Percentiles rank a stretch among this genome's conserved stretches.
Evolutionary conservation across 768 basidiomycete genomes (phyloP).

Genomic region (Lentinula raphanica): DNA sequence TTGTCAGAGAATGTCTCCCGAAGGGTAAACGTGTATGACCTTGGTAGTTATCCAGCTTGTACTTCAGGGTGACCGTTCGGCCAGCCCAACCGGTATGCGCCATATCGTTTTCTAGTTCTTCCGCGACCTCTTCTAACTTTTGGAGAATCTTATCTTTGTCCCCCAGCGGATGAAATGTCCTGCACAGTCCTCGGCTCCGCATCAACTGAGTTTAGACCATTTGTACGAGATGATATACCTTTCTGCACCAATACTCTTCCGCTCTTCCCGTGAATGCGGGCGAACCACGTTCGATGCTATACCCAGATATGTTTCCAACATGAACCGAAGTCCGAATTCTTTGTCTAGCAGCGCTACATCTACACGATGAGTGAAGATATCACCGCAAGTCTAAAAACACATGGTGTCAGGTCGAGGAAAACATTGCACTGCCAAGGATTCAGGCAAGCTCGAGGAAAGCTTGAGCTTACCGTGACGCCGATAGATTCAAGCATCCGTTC

Average conservation of each 20-base stretch:
- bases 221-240: conserved; percentile 37
- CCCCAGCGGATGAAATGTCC: conserved; percentile 70
- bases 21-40: conserved; percentile 30
- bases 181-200: conserved; percentile 21
- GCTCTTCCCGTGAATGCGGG: conserved; percentile 70
- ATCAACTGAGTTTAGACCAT: too few species aligned
- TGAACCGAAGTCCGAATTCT: conserved; percentile 70
- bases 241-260: conserved; percentile 92
- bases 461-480: conserved; percentile 64
- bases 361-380: conserved; percentile 74
- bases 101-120: conserved; percentile 80
- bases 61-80: conserved; percentile 86
- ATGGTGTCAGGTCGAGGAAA: neutral
- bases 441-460: too few species aligned
- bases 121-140: conserved; percentile 77
- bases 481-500: conserved; percentile 84
- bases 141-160: conserved; percentile 63
- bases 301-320: conserved; percentile 80
- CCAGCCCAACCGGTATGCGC: conserved; percentile 75
- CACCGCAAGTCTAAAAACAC: conserved; percentile 71
- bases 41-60: conserved; percentile 88
- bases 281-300: conserved; percentile 80
- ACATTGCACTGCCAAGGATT: neutral
- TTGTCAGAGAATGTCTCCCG: neutral
- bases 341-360: conserved; percentile 80